Evolutionary conservation across 2,329 filamentous ascomycete species (phyloP).

Genomic region (Myriosclerotinia scirpicola): DNA sequence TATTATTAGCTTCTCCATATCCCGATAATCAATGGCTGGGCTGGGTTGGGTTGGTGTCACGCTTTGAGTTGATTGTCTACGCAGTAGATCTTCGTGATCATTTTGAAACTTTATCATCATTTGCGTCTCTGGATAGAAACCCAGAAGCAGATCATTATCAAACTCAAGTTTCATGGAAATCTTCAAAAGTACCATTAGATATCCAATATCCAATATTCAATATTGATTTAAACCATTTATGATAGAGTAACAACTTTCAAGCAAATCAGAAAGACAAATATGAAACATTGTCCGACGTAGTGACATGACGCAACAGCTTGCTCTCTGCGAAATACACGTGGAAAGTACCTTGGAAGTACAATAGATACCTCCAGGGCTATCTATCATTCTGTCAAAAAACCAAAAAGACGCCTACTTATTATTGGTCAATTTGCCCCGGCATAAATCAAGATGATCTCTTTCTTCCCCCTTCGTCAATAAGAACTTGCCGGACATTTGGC

Average conservation of each 20-base stretch:
- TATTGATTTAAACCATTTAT: too few relatives aligned
- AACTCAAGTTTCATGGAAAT: too few relatives aligned
- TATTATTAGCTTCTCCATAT: conserved; percentile 10
- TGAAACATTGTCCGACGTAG: too few relatives aligned
- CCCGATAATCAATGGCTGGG: background rate
- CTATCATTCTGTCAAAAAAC: too few relatives aligned
- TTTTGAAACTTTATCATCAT: background rate
- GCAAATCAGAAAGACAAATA: too few relatives aligned
- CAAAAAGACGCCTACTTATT: background rate
- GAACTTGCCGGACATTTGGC: background rate
- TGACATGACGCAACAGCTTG: background rate
- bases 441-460: background rate
- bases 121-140: too few relatives aligned
- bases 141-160: too few relatives aligned
- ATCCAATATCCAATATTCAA: too few relatives aligned
- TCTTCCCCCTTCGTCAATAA: too few relatives aligned
- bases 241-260: background rate
- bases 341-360: too few relatives aligned
- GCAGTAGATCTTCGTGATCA: background rate
- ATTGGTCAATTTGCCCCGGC: background rate
- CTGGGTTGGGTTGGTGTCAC: conserved; percentile 4
- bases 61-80: background rate
- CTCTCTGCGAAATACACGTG: background rate
- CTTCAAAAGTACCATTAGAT: too few relatives aligned
- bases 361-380: too few relatives aligned